Conservation (phyloP, 164 flowering plant genomes). For the Vitis rotundifolia region DNA sequence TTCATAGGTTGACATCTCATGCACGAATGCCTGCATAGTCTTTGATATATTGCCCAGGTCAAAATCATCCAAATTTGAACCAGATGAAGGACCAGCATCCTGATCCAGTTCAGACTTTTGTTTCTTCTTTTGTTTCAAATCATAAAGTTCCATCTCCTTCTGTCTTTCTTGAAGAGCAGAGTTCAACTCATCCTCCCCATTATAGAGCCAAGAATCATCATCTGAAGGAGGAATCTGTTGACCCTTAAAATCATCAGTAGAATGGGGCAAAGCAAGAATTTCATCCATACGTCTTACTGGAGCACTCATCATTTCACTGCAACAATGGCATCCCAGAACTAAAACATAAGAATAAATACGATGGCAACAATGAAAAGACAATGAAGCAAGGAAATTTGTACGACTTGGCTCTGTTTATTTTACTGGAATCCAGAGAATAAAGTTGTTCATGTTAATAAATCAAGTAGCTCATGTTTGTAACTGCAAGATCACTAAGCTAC, state of each 20-base stretch:
- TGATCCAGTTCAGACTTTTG: conserved; percentile 50
- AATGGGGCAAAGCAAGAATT: conserved; percentile 67
- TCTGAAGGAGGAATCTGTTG: conserved; percentile 79
- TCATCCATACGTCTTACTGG: conserved; percentile 90
- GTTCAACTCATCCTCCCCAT: conserved; percentile 86
- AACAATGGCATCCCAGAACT: neutral
- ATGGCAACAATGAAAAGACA: neutral
- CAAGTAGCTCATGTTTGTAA: too few species aligned
- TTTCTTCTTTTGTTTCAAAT: conserved; percentile 46
- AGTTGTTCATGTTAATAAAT: too few species aligned
- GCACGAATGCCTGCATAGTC: conserved; percentile 75
- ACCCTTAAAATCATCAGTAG: conserved; percentile 61
- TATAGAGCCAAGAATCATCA: conserved; percentile 91
- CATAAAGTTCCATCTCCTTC: conserved; percentile 81
- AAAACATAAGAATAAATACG: neutral
- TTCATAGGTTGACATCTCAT: conserved; percentile 72
- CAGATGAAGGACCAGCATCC: conserved; percentile 35
- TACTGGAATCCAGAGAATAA: too few species aligned
- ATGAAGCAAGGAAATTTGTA: neutral
- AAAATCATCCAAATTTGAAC: conserved; percentile 36
- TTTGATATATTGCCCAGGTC: conserved; percentile 69
- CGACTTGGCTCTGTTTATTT: too few species aligned
- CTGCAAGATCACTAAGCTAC: too few species aligned
- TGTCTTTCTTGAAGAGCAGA: conserved; percentile 76
- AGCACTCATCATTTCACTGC: conserved; percentile 82